Base-by-base conservation (phyloP, 768 basidiomycete genomes). In the Leccinum barrowsii region DNA sequence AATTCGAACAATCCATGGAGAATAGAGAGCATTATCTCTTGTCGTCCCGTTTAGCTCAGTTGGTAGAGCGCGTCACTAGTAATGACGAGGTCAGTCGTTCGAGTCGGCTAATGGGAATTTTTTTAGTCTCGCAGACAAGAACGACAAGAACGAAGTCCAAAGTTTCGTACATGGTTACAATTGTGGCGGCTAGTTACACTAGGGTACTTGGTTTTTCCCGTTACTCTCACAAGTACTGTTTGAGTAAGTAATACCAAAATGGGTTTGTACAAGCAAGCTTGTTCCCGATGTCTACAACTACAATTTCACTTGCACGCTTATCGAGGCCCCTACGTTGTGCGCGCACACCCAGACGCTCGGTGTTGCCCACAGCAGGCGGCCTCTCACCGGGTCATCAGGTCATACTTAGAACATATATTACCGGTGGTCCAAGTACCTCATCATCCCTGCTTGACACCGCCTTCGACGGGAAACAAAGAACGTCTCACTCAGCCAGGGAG, bases 61-160 rank as follows among this genome's bases (percentile, higher is more conserved):
- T 74, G 72, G 77, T 83, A 83, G 82, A 83, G 82, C 82, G 82
- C 81, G 80, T 83, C 81, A 84, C 81, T 85, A 82, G 78, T 82
- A 81, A 83, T 83, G 82, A 82, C 81, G 80, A 82, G 81, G 80
- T 83, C 81, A 82, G 80, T 83, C 80, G 82, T 83, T 83, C 81
- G 61, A 83, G 72, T 81, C 81, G 82, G 81, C 82, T 80, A 77
- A 74, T 73, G 72, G 72, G 72, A 73, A 73, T 12, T 17, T 57
- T 24, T 70, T 65, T 70, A 17, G n/a, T 19, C 17, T 26, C 10
- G n/a, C 17, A 15, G 22, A 22, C 22, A 26, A 21, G 12, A 12
- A 46, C n/a, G 19, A 46, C 19, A 37, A 37, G 7, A 37, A 37
- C 6, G 3, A 37, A 37, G 35, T 37, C 32, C 32, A 12, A 12